These are phyloP conservation scores for Coemansia sp. DNA, from an alignment of 192 early-diverging fungal species.

Conservation along the genomic window DNA sequence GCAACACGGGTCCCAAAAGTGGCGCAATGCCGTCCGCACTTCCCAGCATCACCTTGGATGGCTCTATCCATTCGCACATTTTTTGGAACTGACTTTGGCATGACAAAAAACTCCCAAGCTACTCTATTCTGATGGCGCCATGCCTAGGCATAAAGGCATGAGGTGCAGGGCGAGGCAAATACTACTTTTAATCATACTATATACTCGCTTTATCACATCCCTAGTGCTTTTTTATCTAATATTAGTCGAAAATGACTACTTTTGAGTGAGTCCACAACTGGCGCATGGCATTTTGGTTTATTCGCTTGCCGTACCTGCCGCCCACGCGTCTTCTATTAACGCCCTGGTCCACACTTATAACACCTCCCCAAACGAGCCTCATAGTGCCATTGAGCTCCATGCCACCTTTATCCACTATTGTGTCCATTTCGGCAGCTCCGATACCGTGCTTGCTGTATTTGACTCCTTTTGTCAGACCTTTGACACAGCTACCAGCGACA, in stretches of 20 bases:
- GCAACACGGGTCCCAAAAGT: not conserved
- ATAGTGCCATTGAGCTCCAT: constrained; percentile 10
- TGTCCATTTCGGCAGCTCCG: not conserved
- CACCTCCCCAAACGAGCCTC: not conserved
- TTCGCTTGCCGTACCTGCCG: not conserved
- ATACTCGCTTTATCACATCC: too few species aligned
- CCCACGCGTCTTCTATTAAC: not conserved
- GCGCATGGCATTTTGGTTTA: not conserved
- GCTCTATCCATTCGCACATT: too few species aligned
- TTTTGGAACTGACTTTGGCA: too few species aligned
- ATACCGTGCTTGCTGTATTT: not conserved
- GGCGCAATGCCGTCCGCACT: not conserved
- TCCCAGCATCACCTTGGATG: too few species aligned
- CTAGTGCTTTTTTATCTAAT: not conserved
- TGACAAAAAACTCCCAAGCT: too few species aligned
- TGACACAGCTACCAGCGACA: not conserved
- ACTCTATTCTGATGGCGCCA: too few species aligned
- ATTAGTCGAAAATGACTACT: not conserved
- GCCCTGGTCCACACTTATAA: not conserved
- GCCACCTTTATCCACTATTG: constrained; percentile 11
- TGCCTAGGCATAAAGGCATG: too few species aligned
- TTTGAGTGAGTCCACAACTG: not conserved
- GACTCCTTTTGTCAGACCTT: not conserved
- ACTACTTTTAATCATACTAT: too few species aligned
- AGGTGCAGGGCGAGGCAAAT: too few species aligned